Conservation (phyloP, 306 rosid genomes). For the Leucaena leucocephala region DNA sequence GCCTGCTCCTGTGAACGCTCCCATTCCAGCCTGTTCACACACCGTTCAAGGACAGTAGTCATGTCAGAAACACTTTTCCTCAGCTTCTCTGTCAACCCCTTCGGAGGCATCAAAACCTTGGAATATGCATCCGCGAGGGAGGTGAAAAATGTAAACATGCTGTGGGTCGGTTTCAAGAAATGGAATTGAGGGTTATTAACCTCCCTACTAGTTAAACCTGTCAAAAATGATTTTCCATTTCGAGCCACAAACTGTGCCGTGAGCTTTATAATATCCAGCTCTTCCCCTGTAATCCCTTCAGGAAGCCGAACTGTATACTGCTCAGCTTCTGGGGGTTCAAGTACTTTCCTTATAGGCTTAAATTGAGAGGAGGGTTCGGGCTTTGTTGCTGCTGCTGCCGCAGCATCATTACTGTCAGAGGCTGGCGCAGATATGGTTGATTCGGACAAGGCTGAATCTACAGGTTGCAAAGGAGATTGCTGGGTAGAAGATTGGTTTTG, state of each 20-base stretch:
- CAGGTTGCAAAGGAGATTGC: conserved; percentile 46
- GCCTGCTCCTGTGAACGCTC: conserved; percentile 96
- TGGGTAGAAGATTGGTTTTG: conserved; percentile 64
- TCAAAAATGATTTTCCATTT: conserved; percentile 90
- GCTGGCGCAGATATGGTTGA: conserved; percentile 39
- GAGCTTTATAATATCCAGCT: conserved; percentile 90
- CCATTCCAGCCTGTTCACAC: conserved; percentile 90
- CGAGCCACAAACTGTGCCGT: conserved; percentile 96
- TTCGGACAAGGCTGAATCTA: conserved; percentile 53
- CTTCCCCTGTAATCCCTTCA: conserved; percentile 95
- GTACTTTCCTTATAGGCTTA: conserved; percentile 66
- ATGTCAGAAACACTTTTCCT: conserved; percentile 79
- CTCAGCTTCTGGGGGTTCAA: conserved; percentile 94
- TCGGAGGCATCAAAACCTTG: conserved; percentile 90
- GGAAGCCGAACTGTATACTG: conserved; percentile 94
- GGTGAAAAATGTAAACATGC: conserved; percentile 94
- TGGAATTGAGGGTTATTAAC: no score
- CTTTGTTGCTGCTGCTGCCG: conserved; percentile 43
- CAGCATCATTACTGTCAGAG: conserved; percentile 52
- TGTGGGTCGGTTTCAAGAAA: conserved; percentile 83
- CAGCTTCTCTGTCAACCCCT: conserved; percentile 78
- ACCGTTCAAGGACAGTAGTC: conserved; percentile 90
- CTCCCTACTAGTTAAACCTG: conserved; percentile 54
- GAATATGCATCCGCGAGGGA: conserved; percentile 95
- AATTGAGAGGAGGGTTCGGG: conserved; percentile 71